Evolutionary conservation across 371 early-diverging fungal species (phyloP).

Genomic region (Cokeromyces recurvatus): DNA sequence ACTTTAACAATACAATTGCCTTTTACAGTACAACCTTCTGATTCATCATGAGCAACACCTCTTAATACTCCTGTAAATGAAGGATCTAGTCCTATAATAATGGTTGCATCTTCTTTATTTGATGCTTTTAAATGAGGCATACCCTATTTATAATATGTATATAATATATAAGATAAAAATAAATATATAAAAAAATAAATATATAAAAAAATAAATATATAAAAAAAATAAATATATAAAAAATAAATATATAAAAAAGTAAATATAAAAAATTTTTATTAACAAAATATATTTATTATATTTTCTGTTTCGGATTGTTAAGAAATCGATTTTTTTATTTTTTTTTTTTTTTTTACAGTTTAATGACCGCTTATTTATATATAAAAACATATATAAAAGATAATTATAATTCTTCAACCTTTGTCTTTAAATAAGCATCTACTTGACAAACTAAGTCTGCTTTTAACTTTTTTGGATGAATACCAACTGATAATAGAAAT

Average conservation of each 20-base stretch:
- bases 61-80: conserved; percentile 41
- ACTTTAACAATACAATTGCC: conserved; percentile 33
- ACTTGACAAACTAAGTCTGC: conserved; percentile 47
- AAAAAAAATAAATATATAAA: too few relatives aligned
- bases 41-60: conserved; percentile 41
- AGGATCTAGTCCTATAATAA: conserved; percentile 30
- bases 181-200: too few relatives aligned
- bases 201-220: too few relatives aligned
- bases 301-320: not conserved
- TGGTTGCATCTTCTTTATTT: conserved; percentile 36
- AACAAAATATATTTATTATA: too few relatives aligned
- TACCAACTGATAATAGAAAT: conserved; percentile 36
- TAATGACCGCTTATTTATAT: too few relatives aligned
- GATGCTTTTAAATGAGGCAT: conserved; percentile 21
- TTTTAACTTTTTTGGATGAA: conserved; percentile 40
- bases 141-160: too few relatives aligned
- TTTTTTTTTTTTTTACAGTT: too few relatives aligned
- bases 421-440: conserved; percentile 9
- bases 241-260: conserved; percentile 21
- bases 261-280: not conserved
- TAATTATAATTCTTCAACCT: not conserved
- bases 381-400: conserved; percentile 50
- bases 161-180: too few relatives aligned
- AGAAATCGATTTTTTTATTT: conserved; percentile 1
- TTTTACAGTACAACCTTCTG: conserved; percentile 40